A percentile compares a stretch with the other conserved stretches of the same genome.
phyloP scores from a whole-genome alignment of 768 basidiomycete species.

The Tremella yokohamensis region DNA sequence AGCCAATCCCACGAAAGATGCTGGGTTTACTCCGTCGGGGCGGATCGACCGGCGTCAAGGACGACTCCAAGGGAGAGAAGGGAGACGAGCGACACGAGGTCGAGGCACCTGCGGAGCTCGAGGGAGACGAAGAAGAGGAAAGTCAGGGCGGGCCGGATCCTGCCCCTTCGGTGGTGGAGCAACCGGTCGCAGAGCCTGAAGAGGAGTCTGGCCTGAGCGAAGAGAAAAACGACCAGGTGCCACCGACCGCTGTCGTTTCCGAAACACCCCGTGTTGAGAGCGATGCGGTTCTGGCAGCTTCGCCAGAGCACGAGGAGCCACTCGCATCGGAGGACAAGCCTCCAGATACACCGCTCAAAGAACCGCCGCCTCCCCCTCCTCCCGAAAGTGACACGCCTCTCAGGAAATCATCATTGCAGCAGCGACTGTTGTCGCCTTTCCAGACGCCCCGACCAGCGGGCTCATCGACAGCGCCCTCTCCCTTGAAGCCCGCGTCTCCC shows the following conservation, averaged over 20 bases:
- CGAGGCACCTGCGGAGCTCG: slow-evolving; percentile 1
- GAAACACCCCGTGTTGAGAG: too few species aligned
- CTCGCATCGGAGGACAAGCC: not conserved
- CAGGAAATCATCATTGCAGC: too few species aligned
- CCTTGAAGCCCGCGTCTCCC: too few species aligned
- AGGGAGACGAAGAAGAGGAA: not conserved
- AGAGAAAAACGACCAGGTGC: not conserved
- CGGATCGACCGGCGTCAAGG: slow-evolving; percentile 7
- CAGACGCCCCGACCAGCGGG: too few species aligned
- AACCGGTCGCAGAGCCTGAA: not conserved
- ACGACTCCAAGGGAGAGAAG: not conserved
- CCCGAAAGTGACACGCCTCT: not conserved
- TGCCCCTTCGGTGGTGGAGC: not conserved
- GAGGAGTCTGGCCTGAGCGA: not conserved
- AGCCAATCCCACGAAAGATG: slow-evolving; percentile 55
- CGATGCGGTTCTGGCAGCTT: too few species aligned
- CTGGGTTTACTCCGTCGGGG: slow-evolving; percentile 34
- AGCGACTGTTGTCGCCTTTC: too few species aligned
- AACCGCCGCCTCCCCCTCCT: not conserved
- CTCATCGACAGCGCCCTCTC: too few species aligned
- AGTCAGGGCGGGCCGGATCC: not conserved
- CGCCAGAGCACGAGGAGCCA: not conserved
- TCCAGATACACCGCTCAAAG: not conserved
- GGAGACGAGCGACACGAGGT: slow-evolving; percentile 11
- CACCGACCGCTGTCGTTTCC: too few species aligned